phyloP scores from a whole-genome alignment of 169 alveolate species.

The Amoebophrya sp. region DNA sequence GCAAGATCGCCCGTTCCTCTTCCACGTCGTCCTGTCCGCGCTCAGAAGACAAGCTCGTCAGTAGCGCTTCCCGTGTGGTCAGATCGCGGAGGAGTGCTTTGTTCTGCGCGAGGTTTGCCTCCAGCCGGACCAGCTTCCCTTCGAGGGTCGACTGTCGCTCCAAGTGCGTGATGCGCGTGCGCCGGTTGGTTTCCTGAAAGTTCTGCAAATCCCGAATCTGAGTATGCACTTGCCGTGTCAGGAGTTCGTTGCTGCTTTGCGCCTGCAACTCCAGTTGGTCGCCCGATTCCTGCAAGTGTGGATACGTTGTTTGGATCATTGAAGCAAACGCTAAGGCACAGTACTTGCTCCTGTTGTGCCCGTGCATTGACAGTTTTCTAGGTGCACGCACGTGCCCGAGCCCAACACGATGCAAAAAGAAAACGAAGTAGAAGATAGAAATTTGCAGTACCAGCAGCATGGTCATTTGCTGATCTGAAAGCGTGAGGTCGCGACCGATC shows the following conservation, averaged over 20 bases:
- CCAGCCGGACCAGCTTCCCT: not conserved
- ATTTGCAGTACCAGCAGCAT: not conserved
- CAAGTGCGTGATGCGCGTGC: not conserved
- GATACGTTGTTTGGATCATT: too few relatives aligned
- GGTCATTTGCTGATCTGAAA: not conserved
- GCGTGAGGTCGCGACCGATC: not conserved
- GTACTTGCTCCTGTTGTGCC: too few relatives aligned
- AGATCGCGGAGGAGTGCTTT: not conserved
- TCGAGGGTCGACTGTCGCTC: not conserved
- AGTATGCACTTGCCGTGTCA: not conserved
- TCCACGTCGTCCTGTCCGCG: not conserved
- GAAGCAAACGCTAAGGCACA: too few relatives aligned
- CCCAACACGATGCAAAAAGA: too few relatives aligned
- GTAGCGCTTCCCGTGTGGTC: not conserved
- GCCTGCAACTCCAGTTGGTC: slow-evolving; percentile 1
- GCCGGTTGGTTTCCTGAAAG: not conserved
- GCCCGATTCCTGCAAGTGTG: not conserved
- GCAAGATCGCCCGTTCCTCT: not conserved
- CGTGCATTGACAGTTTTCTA: too few relatives aligned
- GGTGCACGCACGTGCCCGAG: too few relatives aligned
- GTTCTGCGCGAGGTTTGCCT: not conserved
- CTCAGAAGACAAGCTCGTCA: not conserved
- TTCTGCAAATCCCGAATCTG: slow-evolving; percentile 3
- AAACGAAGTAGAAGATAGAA: too few relatives aligned
- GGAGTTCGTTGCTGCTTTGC: not conserved